Conservation (phyloP, 148 eudicot genomes). For the Rhododendron williamsianum region DNA sequence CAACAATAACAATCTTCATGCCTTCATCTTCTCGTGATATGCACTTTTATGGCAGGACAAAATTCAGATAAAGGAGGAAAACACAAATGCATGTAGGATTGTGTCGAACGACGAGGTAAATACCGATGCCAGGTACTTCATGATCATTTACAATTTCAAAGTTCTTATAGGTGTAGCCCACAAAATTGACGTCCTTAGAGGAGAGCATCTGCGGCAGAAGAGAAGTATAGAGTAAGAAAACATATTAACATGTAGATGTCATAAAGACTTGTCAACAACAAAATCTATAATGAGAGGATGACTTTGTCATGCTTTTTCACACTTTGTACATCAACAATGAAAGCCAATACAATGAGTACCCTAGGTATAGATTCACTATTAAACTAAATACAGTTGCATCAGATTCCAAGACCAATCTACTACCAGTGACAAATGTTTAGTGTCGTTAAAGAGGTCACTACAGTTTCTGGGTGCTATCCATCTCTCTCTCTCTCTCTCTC, state of each 20-base stretch:
- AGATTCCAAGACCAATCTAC: conserved; percentile 2
- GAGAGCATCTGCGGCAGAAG: conserved; percentile 67
- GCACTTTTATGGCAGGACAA: not conserved
- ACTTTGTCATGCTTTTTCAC: not conserved
- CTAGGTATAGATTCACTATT: not conserved
- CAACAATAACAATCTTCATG: not conserved
- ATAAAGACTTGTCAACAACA: not conserved
- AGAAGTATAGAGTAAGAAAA: not conserved
- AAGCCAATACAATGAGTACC: not conserved
- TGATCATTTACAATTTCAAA: conserved; percentile 86
- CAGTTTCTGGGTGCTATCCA: not conserved
- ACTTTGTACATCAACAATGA: not conserved
- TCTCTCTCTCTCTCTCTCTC: no score
- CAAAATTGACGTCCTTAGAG: conserved; percentile 88
- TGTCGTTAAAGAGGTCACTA: not conserved
- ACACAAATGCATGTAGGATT: not conserved
- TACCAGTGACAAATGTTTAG: not conserved
- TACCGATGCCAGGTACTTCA: conserved; percentile 85
- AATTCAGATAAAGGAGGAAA: not conserved
- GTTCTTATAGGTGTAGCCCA: conserved; percentile 92
- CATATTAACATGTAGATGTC: not conserved
- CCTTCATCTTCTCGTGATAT: not conserved
- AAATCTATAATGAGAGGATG: not conserved
- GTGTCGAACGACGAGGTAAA: conserved; percentile 2
- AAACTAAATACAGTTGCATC: not conserved